phyloP scores from a whole-genome alignment of 108 stramenopile species.

The Nitzschia palea region DNA sequence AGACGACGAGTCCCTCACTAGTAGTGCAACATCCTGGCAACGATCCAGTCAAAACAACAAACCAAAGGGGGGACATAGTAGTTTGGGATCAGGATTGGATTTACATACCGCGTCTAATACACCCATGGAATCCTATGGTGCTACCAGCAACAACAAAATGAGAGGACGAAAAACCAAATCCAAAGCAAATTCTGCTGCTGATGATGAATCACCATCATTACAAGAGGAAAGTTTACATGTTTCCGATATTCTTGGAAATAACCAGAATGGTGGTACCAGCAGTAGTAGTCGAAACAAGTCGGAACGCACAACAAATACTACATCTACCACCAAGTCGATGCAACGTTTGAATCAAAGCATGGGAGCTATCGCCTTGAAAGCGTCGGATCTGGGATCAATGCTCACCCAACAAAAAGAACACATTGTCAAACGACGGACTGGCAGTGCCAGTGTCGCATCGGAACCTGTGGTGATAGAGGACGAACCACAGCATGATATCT shows the following conservation, averaged over 20 bases:
- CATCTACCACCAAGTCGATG: neutral
- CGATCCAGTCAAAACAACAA: neutral
- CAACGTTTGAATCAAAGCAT: conserved; percentile 2
- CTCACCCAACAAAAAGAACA: conserved; percentile 13
- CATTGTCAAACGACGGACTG: conserved; percentile 3
- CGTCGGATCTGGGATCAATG: conserved; percentile 5
- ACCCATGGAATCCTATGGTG: conserved; percentile 1
- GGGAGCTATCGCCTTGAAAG: conserved; percentile 13
- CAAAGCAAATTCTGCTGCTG: neutral
- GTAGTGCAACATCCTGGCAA: neutral
- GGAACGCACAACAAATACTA: neutral
- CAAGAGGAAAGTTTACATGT: conserved; percentile 11
- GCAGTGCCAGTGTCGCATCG: conserved; percentile 4
- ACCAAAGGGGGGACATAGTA: conserved; percentile 1
- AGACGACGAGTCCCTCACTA: conserved; percentile 5
- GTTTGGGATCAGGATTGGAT: conserved; percentile 14
- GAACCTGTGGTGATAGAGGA: neutral
- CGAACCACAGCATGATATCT: conserved; percentile 3
- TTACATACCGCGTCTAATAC: conserved; percentile 8
- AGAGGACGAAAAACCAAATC: conserved; percentile 1
- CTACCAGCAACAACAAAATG: neutral
- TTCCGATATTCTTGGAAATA: neutral
- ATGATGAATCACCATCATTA: neutral
- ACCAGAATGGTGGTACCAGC: neutral
- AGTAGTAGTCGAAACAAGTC: neutral